Base-by-base conservation (phyloP, 805 yeast genomes). In the Maudiozyma bulderi region DNA sequence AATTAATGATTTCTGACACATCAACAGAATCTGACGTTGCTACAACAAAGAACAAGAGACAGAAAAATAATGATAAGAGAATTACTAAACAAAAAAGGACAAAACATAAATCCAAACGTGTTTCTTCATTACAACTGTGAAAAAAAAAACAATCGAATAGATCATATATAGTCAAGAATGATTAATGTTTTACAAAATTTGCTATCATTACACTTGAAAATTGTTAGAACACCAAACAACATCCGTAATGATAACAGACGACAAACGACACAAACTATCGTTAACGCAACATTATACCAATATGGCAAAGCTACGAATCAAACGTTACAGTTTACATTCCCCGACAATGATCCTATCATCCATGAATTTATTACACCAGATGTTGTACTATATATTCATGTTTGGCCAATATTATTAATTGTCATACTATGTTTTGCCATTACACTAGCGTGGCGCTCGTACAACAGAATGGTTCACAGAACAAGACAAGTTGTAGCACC, bases 1-100 rank as follows among this genome's bases (percentile, higher is more conserved):
- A 53, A 42, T 31, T 56, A 28, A 51, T 58, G 9, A 31, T 45
- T 15, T 28, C 50, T 20, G 26, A 20, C 26, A 20, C 26, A 20
- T 20, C 26, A 20, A 20, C 26, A 5, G 59, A 55, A 28, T 47
- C 35, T 10, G 11, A 14, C 13, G 11, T 35, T 6, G n/a, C 41
- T 15, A 30, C 35, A 39, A 40, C 35, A 26, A 42, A 45, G 20
- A 26, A n/a, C 26, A 37, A 35, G 48, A 54, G 49, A 40, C 46
- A 43, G 47, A 52, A 35, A 43, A 41, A 41, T 28, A 14, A 41
- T 13, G 8, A 10, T 14, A 29, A 41, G 11, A 38, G 15, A 15
- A n/a, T 8, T 8, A 55, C 44, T 53, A 54, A 33, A 52, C 44
- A 20, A 20, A 20, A 4, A 20, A 20, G 4, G 26, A 20, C 26